Evolutionary conservation across 1,284 basidiomycete genomes (phyloP).

Genomic region (Tetrapyrgos nigripes): DNA sequence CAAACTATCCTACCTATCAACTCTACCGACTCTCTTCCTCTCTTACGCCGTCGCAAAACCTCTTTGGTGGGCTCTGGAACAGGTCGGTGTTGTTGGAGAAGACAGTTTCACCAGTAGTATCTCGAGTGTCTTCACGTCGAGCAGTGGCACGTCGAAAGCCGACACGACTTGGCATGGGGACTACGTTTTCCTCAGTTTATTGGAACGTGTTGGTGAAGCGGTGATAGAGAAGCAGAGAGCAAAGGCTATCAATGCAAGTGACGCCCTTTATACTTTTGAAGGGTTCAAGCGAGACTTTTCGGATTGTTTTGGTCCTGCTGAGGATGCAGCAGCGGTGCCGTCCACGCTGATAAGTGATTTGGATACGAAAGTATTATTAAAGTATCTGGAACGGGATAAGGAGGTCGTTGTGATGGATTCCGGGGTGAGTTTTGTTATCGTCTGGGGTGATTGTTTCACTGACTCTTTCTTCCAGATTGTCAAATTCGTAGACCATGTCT

Average conservation of each 20-base stretch:
- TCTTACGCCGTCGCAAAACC: slow-evolving; percentile 78
- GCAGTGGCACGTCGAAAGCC: slow-evolving; percentile 54
- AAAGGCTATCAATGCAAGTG: slow-evolving; percentile 61
- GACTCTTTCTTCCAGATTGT: slow-evolving; percentile 58
- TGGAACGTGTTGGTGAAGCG: slow-evolving; percentile 71
- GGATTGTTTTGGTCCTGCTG: slow-evolving; percentile 45
- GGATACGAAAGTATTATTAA: slow-evolving; percentile 77
- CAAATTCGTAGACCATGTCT: slow-evolving; percentile 67
- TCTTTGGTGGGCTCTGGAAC: slow-evolving; percentile 86
- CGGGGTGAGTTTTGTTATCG: slow-evolving; percentile 58
- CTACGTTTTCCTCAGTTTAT: slow-evolving; percentile 73
- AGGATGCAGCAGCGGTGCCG: slow-evolving; percentile 16
- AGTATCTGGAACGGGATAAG: slow-evolving; percentile 82
- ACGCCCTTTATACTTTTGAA: slow-evolving; percentile 67
- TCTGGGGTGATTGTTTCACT: background rate
- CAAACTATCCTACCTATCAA: slow-evolving; percentile 68
- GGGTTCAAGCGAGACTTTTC: slow-evolving; percentile 70
- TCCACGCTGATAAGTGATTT: slow-evolving; percentile 49
- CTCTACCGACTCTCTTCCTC: slow-evolving; percentile 32
- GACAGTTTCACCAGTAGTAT: slow-evolving; percentile 46
- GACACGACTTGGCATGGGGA: slow-evolving; percentile 70
- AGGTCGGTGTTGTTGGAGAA: slow-evolving; percentile 73
- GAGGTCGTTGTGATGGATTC: slow-evolving; percentile 65
- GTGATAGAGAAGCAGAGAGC: slow-evolving; percentile 57
- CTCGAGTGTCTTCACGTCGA: slow-evolving; percentile 28